Evolutionary conservation across 2,329 filamentous ascomycete genomes (phyloP).

Genomic region (Leptographium wingfieldii): DNA sequence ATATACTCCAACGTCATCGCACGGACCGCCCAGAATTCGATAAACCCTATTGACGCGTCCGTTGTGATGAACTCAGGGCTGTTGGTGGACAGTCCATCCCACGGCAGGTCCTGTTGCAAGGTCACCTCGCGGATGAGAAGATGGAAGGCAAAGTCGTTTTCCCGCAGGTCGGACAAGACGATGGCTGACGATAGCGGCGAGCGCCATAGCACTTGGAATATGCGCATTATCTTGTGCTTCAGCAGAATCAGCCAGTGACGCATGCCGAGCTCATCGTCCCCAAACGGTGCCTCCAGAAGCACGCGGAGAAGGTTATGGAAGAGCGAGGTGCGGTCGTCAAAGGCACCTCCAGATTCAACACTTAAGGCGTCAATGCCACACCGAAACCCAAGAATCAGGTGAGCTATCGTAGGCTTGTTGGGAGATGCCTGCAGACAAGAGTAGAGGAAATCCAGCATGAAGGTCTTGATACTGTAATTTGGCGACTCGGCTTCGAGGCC

Average conservation of each 20-base stretch:
- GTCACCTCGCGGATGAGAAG: slow-evolving; percentile 59
- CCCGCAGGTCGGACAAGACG: slow-evolving; percentile 67
- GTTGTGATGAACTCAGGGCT: slow-evolving; percentile 56
- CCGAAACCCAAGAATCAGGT: slow-evolving; percentile 77
- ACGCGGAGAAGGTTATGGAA: slow-evolving; percentile 72
- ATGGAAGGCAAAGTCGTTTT: slow-evolving; percentile 67
- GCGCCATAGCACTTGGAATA: slow-evolving; percentile 72
- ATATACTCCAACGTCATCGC: slow-evolving; percentile 75
- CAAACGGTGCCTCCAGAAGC: slow-evolving; percentile 55
- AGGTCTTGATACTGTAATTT: slow-evolving; percentile 69
- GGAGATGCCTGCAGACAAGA: slow-evolving; percentile 64
- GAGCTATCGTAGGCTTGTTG: slow-evolving; percentile 73
- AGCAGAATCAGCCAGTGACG: slow-evolving; percentile 56
- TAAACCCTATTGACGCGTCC: slow-evolving; percentile 54
- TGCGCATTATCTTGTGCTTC: slow-evolving; percentile 55
- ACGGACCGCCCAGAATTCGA: slow-evolving; percentile 67
- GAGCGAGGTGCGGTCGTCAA: slow-evolving; percentile 59
- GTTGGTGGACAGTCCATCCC: slow-evolving; percentile 55
- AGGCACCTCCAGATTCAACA: slow-evolving; percentile 55
- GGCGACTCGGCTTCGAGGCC: slow-evolving; percentile 56
- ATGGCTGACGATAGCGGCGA: slow-evolving; percentile 66
- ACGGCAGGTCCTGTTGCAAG: slow-evolving; percentile 56
- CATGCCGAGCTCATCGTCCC: slow-evolving; percentile 44
- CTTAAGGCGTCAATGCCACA: slow-evolving; percentile 60
- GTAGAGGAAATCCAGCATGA: slow-evolving; percentile 75